Evolutionary conservation across 305 asterid genomes (phyloP), one percentile per base, ranked within the genome.

Genomic region (Andrographis paniculata): DNA sequence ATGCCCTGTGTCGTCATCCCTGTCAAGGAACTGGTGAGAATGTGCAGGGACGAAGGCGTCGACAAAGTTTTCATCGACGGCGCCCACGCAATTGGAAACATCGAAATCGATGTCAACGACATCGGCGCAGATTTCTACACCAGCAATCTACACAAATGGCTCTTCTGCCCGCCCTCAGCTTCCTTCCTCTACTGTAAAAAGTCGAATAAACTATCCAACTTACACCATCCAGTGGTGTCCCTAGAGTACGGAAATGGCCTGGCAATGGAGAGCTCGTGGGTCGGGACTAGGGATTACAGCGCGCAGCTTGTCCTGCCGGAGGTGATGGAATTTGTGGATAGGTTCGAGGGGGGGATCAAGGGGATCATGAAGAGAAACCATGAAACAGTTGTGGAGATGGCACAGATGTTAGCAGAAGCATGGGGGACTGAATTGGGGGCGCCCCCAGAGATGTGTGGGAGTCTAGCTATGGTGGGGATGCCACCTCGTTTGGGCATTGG

Each of bases 391-490:
- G 71, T 83, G 39, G 81, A 74, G 58, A 87, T 83, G 93, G 94
- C 72, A 1, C 44, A 72, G 38, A 78, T 83, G 93, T 53, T 87
- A 74, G 72, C 51, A 6, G 56, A 52, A 33, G 78, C 71, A 2
- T 87, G 96, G 96, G 87, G 80, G 41, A 80, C 94, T 2, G 63
- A 65, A 37, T 46, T 83, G 38, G 96, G 96, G 49, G 63, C 79
- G 0, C 83, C 94, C 0, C 81, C 68, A 0, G 85, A 76, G 61
- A 72, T 87, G 91, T 83, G 85, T 59, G 51, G 87, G 10, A 83
- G 96, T 56, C 61, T 87, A 82, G 94, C 74, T n/a, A 87, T 87
- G 94, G 93, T 87, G 45, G 94, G 87, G 15, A 30, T 87, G 82
- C 96, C 96, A 0, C 51, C 56, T 17, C 56, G 78, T 61, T 67